Percentiles rank a stretch among this genome's conserved stretches.
Conservation (phyloP, 73 alveolate genomes). For the Symbiodinium natans region DNA sequence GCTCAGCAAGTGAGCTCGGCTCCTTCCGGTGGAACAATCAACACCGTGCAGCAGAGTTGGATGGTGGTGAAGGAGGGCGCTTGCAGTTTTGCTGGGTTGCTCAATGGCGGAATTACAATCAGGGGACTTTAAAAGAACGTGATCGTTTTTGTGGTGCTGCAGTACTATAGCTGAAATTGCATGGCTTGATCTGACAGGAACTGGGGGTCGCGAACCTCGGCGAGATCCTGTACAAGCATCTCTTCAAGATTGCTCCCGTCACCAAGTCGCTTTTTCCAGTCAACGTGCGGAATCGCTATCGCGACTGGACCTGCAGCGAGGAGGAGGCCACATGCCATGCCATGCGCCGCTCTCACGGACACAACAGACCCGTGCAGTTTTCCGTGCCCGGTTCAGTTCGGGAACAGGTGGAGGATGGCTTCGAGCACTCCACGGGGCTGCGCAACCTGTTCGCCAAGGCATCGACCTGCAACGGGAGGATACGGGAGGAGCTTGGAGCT, state of each 20-base stretch:
- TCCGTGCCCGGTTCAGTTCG: too few species aligned
- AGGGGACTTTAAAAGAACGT: not conserved
- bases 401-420: constrained; percentile 35
- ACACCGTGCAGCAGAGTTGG: constrained; percentile 91
- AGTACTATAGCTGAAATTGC: too few species aligned
- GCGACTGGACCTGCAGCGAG: constrained; percentile 54
- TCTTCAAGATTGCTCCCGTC: constrained; percentile 39
- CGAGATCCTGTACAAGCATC: constrained; percentile 66
- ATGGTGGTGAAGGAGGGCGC: constrained; percentile 73
- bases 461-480: not conserved
- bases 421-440: constrained; percentile 28
- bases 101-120: not conserved
- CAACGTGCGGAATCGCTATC: constrained; percentile 56
- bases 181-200: constrained; percentile 39
- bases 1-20: constrained; percentile 12
- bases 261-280: constrained; percentile 34
- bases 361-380: too few species aligned
- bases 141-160: not conserved
- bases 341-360: too few species aligned
- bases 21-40: constrained; percentile 14
- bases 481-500: not conserved
- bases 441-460: constrained; percentile 81
- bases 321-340: constrained; percentile 40
- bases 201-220: constrained; percentile 69
- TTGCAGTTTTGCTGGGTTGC: too few species aligned